A percentile compares a stretch with the other conserved stretches of the same genome.
These are phyloP conservation scores for Eucalyptus urophylla DNA, from an alignment of 345 rosid species.

Conservation along the genomic window DNA sequence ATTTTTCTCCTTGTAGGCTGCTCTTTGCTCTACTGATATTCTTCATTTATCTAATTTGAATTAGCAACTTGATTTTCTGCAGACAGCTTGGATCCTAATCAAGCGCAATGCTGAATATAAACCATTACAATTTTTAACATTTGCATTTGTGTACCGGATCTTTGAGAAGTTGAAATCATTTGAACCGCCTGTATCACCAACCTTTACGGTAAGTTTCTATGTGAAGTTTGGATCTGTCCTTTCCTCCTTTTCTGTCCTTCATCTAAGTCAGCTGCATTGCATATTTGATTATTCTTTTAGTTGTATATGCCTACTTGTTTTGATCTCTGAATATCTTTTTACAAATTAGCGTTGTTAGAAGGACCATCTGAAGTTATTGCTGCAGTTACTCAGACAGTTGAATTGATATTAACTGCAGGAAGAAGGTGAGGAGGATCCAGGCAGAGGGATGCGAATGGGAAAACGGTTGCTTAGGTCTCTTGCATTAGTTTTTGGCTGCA, in stretches of 20 bases:
- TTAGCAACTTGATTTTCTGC: constrained; percentile 6
- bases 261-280: background rate
- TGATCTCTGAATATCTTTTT: background rate
- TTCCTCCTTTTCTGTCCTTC: background rate
- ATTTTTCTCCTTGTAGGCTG: background rate
- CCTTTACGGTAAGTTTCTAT: constrained; percentile 43
- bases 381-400: background rate
- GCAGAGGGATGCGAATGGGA: constrained; percentile 65
- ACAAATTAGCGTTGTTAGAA: background rate
- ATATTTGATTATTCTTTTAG: background rate
- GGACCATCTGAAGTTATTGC: background rate
- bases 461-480: constrained; percentile 87
- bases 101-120: constrained; percentile 73
- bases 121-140: constrained; percentile 90
- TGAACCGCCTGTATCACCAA: constrained; percentile 69
- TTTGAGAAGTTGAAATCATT: constrained; percentile 84
- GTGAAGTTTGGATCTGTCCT: background rate
- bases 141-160: constrained; percentile 78
- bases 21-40: background rate
- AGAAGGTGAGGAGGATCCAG: constrained; percentile 83
- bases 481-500: constrained; percentile 71
- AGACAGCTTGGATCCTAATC: constrained; percentile 82
- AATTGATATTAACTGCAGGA: constrained; percentile 49
- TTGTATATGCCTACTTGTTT: background rate
- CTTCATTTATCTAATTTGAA: background rate